Evolutionary conservation across 345 rosid genomes (phyloP).

Genomic region (Eucalyptus sideroxylon): DNA sequence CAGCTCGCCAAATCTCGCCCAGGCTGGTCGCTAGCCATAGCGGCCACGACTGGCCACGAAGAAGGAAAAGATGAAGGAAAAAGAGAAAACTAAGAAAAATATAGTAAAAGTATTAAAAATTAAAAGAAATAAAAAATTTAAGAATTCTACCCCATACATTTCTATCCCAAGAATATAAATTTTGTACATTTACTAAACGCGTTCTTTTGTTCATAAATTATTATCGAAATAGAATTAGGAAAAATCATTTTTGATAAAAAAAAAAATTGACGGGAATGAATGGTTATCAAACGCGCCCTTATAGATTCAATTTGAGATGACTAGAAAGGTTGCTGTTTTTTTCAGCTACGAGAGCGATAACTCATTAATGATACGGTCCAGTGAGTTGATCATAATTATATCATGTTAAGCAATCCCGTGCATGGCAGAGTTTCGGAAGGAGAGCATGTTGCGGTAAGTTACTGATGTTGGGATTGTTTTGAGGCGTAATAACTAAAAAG

Average conservation of each 20-base stretch:
- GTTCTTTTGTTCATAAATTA: too few species aligned
- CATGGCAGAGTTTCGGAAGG: background rate
- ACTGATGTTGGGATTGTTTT: background rate
- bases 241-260: too few species aligned
- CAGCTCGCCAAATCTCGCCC: fast-evolving
- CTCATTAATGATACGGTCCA: background rate
- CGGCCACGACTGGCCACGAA: fast-evolving
- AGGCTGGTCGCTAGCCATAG: fast-evolving
- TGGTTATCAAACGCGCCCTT: fast-evolving
- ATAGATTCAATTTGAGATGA: background rate
- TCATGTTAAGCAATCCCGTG: background rate
- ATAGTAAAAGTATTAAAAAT: too few species aligned
- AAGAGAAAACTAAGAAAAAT: too few species aligned
- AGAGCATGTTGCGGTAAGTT: background rate
- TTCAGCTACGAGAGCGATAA: background rate
- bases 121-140: too few species aligned
- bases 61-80: too few species aligned
- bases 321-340: background rate
- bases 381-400: background rate
- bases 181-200: fast-evolving
- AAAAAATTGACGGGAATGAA: too few species aligned
- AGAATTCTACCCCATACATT: too few species aligned
- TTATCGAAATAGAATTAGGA: fast-evolving
- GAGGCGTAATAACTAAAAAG: background rate
- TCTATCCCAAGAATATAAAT: fast-evolving